Conservation (phyloP, 257 asterid species). For the Solanum verrucosum region DNA sequence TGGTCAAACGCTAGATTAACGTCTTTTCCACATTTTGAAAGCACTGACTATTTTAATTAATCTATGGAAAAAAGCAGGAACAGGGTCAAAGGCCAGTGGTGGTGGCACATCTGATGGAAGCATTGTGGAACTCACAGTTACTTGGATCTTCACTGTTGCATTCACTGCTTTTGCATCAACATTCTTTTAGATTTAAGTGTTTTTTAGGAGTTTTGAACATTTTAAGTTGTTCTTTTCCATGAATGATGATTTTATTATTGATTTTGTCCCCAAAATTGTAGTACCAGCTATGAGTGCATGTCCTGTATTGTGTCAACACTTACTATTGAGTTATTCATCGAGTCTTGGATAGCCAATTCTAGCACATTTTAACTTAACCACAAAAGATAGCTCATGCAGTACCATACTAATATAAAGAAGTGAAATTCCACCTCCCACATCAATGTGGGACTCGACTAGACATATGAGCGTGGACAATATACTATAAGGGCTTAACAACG, state of each 20-base stretch:
- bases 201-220: background rate
- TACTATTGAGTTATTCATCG: background rate
- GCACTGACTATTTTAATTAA: background rate
- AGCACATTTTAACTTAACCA: background rate
- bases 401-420: background rate
- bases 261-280: background rate
- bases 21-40: background rate
- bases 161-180: conserved; percentile 3
- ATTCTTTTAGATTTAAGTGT: background rate
- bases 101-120: conserved; percentile 26
- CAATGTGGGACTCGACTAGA: background rate
- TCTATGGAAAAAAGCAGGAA: background rate
- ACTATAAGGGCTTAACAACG: background rate
- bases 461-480: background rate
- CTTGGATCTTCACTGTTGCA: conserved; percentile 12
- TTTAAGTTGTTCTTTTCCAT: background rate
- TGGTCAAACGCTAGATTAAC: background rate
- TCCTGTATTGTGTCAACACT: background rate
- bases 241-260: background rate
- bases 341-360: background rate
- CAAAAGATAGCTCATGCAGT: background rate
- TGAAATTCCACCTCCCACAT: background rate
- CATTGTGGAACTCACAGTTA: conserved; percentile 5
- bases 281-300: background rate
- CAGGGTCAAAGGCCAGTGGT: conserved; percentile 23